A percentile compares a stretch with the other conserved stretches of the same genome.
Evolutionary conservation across 208 protist genomes (phyloP).

Genomic region (Leishmania arabica): DNA sequence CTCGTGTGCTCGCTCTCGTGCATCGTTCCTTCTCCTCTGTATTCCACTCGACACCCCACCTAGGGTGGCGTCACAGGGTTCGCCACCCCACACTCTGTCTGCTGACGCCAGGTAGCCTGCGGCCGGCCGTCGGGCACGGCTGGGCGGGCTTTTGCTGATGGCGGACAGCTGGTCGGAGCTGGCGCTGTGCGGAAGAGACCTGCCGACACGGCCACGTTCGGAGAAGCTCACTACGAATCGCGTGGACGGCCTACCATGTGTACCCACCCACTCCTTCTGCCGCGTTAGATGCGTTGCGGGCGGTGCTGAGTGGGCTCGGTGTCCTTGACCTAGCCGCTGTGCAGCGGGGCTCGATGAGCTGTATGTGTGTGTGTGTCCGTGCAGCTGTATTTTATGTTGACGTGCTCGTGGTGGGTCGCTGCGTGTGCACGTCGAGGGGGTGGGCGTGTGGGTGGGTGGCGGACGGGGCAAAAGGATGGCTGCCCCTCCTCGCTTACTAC

Average conservation of each 20-base stretch:
- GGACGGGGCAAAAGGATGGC: not conserved
- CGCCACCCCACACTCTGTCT: not conserved
- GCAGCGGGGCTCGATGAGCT: too few relatives aligned
- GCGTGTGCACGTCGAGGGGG: too few relatives aligned
- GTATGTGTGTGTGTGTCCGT: not conserved
- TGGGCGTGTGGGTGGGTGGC: too few relatives aligned
- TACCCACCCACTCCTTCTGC: not conserved
- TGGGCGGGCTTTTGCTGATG: not conserved
- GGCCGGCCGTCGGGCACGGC: too few relatives aligned
- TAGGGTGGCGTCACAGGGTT: not conserved
- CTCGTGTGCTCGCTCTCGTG: not conserved
- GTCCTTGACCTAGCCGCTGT: too few relatives aligned
- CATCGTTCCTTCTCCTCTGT: not conserved
- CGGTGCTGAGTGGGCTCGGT: not conserved
- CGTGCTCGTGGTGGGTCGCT: not conserved
- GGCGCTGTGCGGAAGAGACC: not conserved
- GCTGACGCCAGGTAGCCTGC: not conserved
- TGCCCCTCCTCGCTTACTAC: not conserved
- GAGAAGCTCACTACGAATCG: not conserved
- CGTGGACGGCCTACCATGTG: not conserved
- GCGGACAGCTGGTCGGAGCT: not conserved
- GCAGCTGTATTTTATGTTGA: not conserved
- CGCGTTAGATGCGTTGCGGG: not conserved
- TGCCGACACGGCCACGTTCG: not conserved
- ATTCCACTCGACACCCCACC: not conserved